A percentile compares a stretch with the other conserved stretches of the same genome.
Evolutionary conservation across 805 yeast genomes (phyloP).

Genomic region (Peterozyma xylosa): DNA sequence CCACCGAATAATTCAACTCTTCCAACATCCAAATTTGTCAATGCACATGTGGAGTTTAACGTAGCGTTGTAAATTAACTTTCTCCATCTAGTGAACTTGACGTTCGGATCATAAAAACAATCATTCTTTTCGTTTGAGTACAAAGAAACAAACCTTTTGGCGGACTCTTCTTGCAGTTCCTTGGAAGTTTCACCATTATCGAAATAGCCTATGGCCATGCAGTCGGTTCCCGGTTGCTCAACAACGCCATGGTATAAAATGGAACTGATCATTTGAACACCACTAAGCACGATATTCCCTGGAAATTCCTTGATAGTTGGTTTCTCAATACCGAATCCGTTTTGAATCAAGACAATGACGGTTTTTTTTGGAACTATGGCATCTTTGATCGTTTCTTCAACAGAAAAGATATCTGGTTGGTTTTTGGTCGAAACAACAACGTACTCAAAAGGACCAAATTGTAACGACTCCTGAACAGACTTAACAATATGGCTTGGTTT

Average conservation of each 20-base stretch:
- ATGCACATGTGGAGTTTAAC: slow-evolving; percentile 35
- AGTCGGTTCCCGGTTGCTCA: slow-evolving; percentile 26
- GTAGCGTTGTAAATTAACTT: slow-evolving; percentile 41
- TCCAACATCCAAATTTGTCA: slow-evolving; percentile 33
- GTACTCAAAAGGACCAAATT: slow-evolving; percentile 39
- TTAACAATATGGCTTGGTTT: slow-evolving; percentile 38
- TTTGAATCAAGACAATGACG: slow-evolving; percentile 52
- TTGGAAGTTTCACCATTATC: slow-evolving; percentile 21
- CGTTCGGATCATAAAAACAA: slow-evolving; percentile 24
- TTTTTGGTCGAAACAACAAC: slow-evolving; percentile 55
- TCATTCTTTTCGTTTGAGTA: slow-evolving; percentile 24
- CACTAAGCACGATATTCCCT: slow-evolving; percentile 25
- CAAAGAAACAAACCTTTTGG: slow-evolving; percentile 23
- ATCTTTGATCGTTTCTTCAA: slow-evolving; percentile 42
- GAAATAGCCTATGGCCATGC: slow-evolving; percentile 25
- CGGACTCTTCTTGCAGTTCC: slow-evolving; percentile 18
- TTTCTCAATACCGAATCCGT: slow-evolving; percentile 57
- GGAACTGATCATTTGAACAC: slow-evolving; percentile 30
- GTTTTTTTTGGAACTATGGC: slow-evolving; percentile 39
- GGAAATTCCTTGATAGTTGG: slow-evolving; percentile 35
- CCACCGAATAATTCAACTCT: slow-evolving; percentile 23
- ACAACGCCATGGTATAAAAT: slow-evolving; percentile 22
- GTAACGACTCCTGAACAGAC: slow-evolving; percentile 38
- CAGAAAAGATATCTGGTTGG: slow-evolving; percentile 47
- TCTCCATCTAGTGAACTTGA: slow-evolving; percentile 34